Percentiles rank a stretch among this genome's conserved stretches.
Evolutionary conservation across 2,329 filamentous ascomycete genomes (phyloP).

Genomic region (Colletotrichum navitas): DNA sequence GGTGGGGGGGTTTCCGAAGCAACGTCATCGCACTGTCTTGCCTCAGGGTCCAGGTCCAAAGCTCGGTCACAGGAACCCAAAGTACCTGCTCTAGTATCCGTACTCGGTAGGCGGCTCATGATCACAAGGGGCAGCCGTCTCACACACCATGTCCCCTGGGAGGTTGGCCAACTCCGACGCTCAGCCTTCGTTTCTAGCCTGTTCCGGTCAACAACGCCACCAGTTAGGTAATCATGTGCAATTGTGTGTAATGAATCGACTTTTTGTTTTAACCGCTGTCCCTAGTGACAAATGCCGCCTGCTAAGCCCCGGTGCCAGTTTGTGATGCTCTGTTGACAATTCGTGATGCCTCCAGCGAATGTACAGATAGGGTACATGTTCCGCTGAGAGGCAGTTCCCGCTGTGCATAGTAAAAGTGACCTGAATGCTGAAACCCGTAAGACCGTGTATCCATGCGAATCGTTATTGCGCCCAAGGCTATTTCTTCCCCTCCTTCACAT

Average conservation of each 20-base stretch:
- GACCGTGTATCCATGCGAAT: constrained; percentile 39
- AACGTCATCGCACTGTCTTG: constrained; percentile 39
- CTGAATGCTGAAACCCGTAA: constrained; percentile 37
- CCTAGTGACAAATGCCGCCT: constrained; percentile 40
- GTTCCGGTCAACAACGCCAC: background rate
- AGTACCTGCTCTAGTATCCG: background rate
- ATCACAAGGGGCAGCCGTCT: constrained; percentile 24
- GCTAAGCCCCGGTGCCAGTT: constrained; percentile 39
- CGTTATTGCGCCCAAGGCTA: constrained; percentile 31
- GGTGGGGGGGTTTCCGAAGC: constrained; percentile 21
- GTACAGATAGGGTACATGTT: constrained; percentile 30
- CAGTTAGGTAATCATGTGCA: background rate
- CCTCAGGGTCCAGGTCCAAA: constrained; percentile 28
- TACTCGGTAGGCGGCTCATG: background rate
- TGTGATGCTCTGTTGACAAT: constrained; percentile 40
- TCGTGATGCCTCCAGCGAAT: constrained; percentile 32
- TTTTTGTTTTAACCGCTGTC: constrained; percentile 33
- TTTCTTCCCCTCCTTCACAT: background rate
- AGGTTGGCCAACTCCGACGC: background rate
- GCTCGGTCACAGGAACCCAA: constrained; percentile 19
- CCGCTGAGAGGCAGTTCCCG: constrained; percentile 24
- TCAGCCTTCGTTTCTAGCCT: background rate
- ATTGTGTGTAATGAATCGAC: constrained; percentile 24
- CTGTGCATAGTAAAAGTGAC: constrained; percentile 36
- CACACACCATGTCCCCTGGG: background rate